Evolutionary conservation across 2,329 filamentous ascomycete genomes (phyloP).

Genomic region (Penicillium glabrum): DNA sequence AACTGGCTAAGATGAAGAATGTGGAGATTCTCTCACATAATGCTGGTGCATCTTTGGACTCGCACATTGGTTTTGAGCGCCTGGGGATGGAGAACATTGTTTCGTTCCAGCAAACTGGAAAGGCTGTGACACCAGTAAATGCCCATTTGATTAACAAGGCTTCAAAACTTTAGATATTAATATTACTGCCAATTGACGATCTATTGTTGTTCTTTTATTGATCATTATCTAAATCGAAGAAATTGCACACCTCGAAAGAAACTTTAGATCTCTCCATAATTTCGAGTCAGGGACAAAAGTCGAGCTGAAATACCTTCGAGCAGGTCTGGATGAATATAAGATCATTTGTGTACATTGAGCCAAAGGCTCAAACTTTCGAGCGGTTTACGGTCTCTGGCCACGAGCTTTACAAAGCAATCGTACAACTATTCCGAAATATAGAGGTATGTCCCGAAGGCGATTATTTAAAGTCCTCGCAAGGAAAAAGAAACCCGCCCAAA

Average conservation of each 20-base stretch:
- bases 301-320: no score
- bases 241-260: no score
- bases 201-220: no score
- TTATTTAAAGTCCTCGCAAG: background rate
- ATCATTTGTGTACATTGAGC: no score
- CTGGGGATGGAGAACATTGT: slow-evolving; percentile 49
- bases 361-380: no score
- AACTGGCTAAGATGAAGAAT: slow-evolving; percentile 38
- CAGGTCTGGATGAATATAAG: no score
- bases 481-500: background rate
- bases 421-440: background rate
- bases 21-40: slow-evolving; percentile 51
- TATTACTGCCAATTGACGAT: background rate
- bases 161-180: slow-evolving; percentile 12
- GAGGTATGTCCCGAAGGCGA: background rate
- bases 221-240: no score
- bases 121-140: slow-evolving; percentile 58
- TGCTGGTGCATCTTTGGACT: slow-evolving; percentile 50
- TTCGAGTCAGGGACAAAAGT: no score
- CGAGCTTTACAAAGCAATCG: no score
- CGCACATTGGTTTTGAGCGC: slow-evolving; percentile 51
- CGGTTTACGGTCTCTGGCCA: no score
- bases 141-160: slow-evolving; percentile 48
- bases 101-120: slow-evolving; percentile 33
- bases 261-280: no score